A percentile compares a stretch with the other conserved stretches of the same genome.
Conservation (phyloP, 2,329 filamentous ascomycete genomes). For the Fusarium aywerte region DNA sequence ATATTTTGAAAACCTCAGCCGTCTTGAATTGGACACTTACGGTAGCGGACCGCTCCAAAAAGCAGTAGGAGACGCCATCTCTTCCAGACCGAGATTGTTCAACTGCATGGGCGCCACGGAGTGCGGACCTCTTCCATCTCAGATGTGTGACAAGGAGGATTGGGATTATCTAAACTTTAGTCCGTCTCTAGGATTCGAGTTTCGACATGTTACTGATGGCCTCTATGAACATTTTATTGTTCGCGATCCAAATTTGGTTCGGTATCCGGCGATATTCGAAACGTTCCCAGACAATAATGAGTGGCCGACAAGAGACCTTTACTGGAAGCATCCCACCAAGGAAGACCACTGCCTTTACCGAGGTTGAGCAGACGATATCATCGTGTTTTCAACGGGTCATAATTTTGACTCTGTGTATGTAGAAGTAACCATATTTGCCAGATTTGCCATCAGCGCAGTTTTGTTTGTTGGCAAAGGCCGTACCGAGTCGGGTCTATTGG, state of each 20-base stretch:
- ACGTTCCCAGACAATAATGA: conserved; percentile 55
- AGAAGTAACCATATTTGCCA: conserved; percentile 48
- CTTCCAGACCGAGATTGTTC: conserved; percentile 40
- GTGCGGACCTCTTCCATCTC: conserved; percentile 32
- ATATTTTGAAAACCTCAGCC: conserved; percentile 26
- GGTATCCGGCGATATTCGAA: conserved; percentile 53
- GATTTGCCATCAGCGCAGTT: conserved; percentile 47
- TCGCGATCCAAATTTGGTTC: conserved; percentile 39
- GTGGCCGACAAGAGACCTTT: conserved; percentile 59
- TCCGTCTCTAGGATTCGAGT: conserved; percentile 35
- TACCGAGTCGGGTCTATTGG: conserved; percentile 42
- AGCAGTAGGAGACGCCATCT: conserved; percentile 46
- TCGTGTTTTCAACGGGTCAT: conserved; percentile 55
- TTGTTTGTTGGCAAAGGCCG: conserved; percentile 50
- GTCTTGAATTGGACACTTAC: conserved; percentile 41
- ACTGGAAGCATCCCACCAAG: conserved; percentile 50
- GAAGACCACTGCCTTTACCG: conserved; percentile 50
- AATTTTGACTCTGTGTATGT: conserved; percentile 56
- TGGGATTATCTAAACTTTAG: conserved; percentile 49
- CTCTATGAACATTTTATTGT: conserved; percentile 51
- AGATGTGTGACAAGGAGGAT: conserved; percentile 41
- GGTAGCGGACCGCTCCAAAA: conserved; percentile 48
- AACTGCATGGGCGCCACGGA: conserved; percentile 50
- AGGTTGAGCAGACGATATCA: conserved; percentile 54
- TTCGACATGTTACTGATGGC: conserved; percentile 31